Evolutionary conservation across 352 stramenopile genomes (phyloP), one percentile per base, ranked within the genome.

Genomic region (Pythium diclinum): DNA sequence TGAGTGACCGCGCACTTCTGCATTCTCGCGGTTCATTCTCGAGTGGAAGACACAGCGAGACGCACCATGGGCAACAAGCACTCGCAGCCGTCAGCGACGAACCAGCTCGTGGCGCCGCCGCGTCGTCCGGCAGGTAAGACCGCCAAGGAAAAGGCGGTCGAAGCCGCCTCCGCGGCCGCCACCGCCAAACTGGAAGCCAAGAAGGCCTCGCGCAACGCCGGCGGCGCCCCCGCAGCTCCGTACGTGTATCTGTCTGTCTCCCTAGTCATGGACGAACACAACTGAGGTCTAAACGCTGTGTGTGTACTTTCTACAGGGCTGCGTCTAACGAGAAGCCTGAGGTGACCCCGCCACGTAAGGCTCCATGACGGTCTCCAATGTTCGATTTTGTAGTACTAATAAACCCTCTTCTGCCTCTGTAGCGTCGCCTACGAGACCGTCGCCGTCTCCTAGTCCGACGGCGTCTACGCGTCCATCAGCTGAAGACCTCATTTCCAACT

Each of bases 401-500:
- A 8, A n/a, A 25, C 34, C 13, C 14, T 14, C 1, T 56, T 19
- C 33, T 25, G 21, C 2, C 19, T 8, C 10, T 25, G 30, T 44
- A 68, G 58, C 63, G 14, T 67, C 68, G 36, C 68, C 68, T 10
- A 68, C 59, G 38, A 44, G 38, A 52, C 68, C 64, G 19, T 63
- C 57, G 33, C 65, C 60, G 10, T 32, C 57, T 11, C 21, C 46
- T 4, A 54, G 34, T 51, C 32, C 62, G 19, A 63, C 65, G 21
- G 36, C 63, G 40, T 68, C 63, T 14, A 48, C 62, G 36, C 55
- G 10, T 7, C 17, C 48, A 30, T 65, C 65, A 28, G 44, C 62
- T 1, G 85, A 92, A 28, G 77, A 90, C 21, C 65, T 79, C 52
- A 91, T 91, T 44, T 87, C 79, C 40, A 90, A 91, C 73, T 93